A percentile compares a stretch with the other conserved stretches of the same genome.
phyloP scores from a whole-genome alignment of 441 rosid genomes.

The Gossypium lobatum region DNA sequence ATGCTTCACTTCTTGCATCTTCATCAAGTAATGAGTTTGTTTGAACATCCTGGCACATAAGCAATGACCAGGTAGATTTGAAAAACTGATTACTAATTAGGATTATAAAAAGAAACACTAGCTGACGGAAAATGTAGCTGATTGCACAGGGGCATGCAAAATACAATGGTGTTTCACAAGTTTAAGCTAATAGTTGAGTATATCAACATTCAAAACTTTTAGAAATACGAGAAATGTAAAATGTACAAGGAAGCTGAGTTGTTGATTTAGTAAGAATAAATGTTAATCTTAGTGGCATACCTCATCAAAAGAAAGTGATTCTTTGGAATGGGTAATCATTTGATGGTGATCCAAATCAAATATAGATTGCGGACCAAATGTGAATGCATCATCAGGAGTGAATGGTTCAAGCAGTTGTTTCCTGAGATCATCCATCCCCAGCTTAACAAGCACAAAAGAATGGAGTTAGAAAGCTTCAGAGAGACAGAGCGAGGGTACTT shows the following conservation, averaged over 20 bases:
- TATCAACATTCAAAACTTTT: not conserved
- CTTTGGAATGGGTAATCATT: slow-evolving; percentile 52
- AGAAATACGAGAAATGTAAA: not conserved
- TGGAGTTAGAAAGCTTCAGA: slow-evolving; percentile 15
- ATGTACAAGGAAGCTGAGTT: not conserved
- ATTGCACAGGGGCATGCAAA: not conserved
- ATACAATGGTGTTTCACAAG: not conserved
- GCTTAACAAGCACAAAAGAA: slow-evolving; percentile 36
- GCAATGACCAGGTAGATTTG: not conserved
- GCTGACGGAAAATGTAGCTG: not conserved
- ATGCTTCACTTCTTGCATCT: slow-evolving; percentile 67
- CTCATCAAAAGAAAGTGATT: slow-evolving; percentile 84
- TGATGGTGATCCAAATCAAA: slow-evolving; percentile 42
- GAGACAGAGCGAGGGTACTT: not conserved
- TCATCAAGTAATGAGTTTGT: slow-evolving; percentile 49
- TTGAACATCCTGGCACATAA: slow-evolving; percentile 50
- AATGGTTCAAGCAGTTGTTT: slow-evolving; percentile 68
- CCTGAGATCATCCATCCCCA: slow-evolving; percentile 49
- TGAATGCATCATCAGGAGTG: slow-evolving; percentile 79
- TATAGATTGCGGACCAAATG: slow-evolving; percentile 51
- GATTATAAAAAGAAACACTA: not conserved
- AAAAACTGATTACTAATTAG: not conserved
- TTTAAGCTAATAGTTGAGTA: not conserved
- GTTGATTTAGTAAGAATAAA: not conserved
- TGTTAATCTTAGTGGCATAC: slow-evolving; percentile 24